Percentiles rank a stretch among this genome's conserved stretches.
Evolutionary conservation across 1,139 yeast genomes (phyloP).

Genomic region (Kurtzmaniella quercitrusa): DNA sequence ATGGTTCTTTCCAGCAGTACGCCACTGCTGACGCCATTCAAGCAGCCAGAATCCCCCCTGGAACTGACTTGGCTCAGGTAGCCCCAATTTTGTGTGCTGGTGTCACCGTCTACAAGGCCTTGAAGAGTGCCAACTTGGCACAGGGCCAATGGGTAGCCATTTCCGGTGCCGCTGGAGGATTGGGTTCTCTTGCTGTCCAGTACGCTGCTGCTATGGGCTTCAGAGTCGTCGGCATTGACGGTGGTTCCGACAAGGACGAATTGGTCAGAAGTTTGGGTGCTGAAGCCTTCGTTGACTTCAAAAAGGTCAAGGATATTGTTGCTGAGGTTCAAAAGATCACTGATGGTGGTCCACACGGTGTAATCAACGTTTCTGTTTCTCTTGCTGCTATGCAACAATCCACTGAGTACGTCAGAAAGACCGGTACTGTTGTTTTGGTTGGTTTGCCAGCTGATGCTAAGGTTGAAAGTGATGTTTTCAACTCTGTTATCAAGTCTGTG

Average conservation of each 20-base stretch:
- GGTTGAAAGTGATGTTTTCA: conserved; percentile 14
- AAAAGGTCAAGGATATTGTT: conserved; percentile 12
- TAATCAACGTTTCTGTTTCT: conserved; percentile 18
- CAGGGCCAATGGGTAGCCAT: conserved; percentile 20
- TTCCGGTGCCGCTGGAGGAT: conserved; percentile 20
- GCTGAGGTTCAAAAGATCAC: conserved; percentile 13
- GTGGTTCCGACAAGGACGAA: conserved; percentile 17
- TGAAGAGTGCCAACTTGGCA: conserved; percentile 16
- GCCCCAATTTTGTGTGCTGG: conserved; percentile 21
- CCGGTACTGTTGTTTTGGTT: conserved; percentile 18
- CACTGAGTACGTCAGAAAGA: conserved; percentile 15
- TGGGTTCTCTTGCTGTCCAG: conserved; percentile 18
- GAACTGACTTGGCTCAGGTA: conserved; percentile 17
- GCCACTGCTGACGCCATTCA: conserved; percentile 19
- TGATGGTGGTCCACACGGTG: conserved; percentile 18
- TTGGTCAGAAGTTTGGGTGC: conserved; percentile 16
- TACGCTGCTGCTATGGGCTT: conserved; percentile 20
- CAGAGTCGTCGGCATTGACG: conserved; percentile 17
- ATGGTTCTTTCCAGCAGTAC: conserved; percentile 19
- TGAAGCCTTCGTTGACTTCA: conserved; percentile 17
- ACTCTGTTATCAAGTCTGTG: conserved; percentile 14
- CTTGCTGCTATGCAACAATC: conserved; percentile 17
- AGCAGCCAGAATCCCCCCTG: conserved; percentile 16
- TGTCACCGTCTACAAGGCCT: conserved; percentile 20
- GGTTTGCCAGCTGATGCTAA: conserved; percentile 18